Conservation (phyloP, 257 asterid genomes). For the Fraxinus americana region DNA sequence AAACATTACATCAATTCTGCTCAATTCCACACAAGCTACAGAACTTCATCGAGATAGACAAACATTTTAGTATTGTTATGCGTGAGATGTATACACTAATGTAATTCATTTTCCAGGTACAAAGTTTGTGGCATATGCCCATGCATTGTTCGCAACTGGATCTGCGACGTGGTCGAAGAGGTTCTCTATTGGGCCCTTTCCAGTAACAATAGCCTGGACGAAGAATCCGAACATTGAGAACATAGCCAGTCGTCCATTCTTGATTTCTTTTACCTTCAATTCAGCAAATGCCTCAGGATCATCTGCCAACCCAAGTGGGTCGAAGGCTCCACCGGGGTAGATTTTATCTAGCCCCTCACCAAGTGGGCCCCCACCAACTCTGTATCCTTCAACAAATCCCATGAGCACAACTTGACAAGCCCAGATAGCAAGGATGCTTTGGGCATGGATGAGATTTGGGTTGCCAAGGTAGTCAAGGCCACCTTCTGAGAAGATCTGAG, state of each 20-base stretch:
- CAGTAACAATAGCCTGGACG: conserved; percentile 87
- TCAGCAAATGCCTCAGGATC: conserved; percentile 62
- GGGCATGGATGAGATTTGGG: conserved; percentile 90
- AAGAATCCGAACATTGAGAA: conserved; percentile 79
- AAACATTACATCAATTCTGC: neutral
- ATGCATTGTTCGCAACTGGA: conserved; percentile 83
- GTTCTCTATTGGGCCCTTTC: conserved; percentile 86
- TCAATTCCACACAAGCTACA: neutral
- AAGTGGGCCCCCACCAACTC: conserved; percentile 89
- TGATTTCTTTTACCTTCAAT: conserved; percentile 59
- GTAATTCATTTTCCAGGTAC: conserved; percentile 66
- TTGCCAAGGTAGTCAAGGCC: conserved; percentile 87
- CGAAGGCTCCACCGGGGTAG: conserved; percentile 84
- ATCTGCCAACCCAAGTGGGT: conserved; percentile 74
- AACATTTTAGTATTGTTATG: neutral
- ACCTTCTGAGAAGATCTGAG: conserved; percentile 90
- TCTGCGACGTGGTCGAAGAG: conserved; percentile 72
- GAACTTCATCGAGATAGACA: neutral
- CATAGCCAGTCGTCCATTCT: conserved; percentile 77
- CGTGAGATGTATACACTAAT: neutral
- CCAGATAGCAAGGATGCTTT: conserved; percentile 88
- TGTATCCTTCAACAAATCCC: conserved; percentile 85
- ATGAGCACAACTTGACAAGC: conserved; percentile 76
- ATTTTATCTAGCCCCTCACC: conserved; percentile 89
- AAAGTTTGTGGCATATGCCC: conserved; percentile 91